Base-by-base conservation (phyloP, 768 basidiomycete species). In the Baorangia bicolor region DNA sequence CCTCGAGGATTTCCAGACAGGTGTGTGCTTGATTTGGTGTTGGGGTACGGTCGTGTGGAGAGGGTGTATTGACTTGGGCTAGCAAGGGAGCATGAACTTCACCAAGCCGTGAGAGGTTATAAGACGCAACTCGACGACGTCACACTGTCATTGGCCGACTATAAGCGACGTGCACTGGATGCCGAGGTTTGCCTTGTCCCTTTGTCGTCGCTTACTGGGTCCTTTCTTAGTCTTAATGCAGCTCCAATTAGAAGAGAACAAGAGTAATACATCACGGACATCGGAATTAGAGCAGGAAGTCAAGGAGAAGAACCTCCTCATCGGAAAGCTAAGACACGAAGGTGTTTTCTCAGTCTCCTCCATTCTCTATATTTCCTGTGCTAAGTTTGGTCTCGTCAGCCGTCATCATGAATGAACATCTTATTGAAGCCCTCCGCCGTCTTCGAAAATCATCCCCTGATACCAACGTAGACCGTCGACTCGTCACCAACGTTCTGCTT, bases 341-440 rank as follows among this genome's bases (percentile, higher is more conserved):
- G 85, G 95, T 94, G 59, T 33, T 12, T 31, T n/a, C 11, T n/a
- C 3, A 1, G 76, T 69, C 37, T 38, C 6, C 49, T 27, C 40
- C 45, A 2, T 61, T 18, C 38, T 21, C 21, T 31, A 16, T 23
- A 43, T 41, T 57, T n/a, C 50, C 43, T 28, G 53, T 61, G 33
- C 25, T n/a, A 11, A 56, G 33, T 5, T 18, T 21, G n/a, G 9
- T 33, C 10, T 37, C 21, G 21, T 13, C 60, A 96, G 96, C 90
- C 48, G 94, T 99, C 14, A 96, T 98, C 56, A 86, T 95, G 69
- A 98, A 98, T 62, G 97, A 98, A 67, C 97, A 99, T 65, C 79
- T 99, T 12, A 97, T 94, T 64, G 96, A 98, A 72, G 97, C 97
- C 4, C 82, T 99, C n/a, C 91, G 96, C 13, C 87, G 97, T 23